A percentile compares a stretch with the other conserved stretches of the same genome.
Conservation (phyloP, 2,329 filamentous ascomycete genomes). For the Parasarocladium wereldwijsianum region DNA sequence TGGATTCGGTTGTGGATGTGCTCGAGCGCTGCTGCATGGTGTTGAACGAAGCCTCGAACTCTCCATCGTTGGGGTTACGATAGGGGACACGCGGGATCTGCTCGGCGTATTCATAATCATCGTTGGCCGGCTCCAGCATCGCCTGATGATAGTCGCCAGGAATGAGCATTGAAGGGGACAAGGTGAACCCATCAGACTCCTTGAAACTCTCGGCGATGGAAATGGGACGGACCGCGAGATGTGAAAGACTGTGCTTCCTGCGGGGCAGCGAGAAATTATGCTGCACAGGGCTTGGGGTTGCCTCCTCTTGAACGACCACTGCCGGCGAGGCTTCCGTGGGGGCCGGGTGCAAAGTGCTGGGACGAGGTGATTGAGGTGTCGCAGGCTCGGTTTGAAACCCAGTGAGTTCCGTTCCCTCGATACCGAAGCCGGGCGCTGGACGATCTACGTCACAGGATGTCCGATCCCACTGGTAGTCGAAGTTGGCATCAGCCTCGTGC, state of each 20-base stretch:
- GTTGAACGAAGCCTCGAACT: slow-evolving; percentile 3
- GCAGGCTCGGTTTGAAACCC: no score
- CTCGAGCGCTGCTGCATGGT: slow-evolving; percentile 31
- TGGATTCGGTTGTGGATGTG: slow-evolving; percentile 38
- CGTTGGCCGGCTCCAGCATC: slow-evolving; percentile 23
- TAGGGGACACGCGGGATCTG: slow-evolving; percentile 10
- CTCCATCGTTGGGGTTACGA: slow-evolving; percentile 3
- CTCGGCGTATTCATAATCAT: slow-evolving; percentile 18
- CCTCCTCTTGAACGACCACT: no score
- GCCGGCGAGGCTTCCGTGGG: no score
- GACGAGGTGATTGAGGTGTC: no score
- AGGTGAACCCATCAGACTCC: slow-evolving; percentile 41
- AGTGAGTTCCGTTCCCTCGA: no score
- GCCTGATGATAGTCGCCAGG: slow-evolving; percentile 43
- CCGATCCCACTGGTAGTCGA: slow-evolving; percentile 51
- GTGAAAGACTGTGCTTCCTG: slow-evolving; percentile 12
- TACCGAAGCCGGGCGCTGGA: no score
- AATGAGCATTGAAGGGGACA: slow-evolving; percentile 49
- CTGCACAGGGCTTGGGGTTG: no score
- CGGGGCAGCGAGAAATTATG: slow-evolving; percentile 39
- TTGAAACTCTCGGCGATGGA: slow-evolving; percentile 40
- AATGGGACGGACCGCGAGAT: slow-evolving; percentile 19
- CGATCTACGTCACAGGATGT: slow-evolving; percentile 31
- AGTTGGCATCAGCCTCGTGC: slow-evolving; percentile 51
- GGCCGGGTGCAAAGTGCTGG: no score